Base-by-base conservation (phyloP, 306 rosid genomes). In the Trifolium dubium region DNA sequence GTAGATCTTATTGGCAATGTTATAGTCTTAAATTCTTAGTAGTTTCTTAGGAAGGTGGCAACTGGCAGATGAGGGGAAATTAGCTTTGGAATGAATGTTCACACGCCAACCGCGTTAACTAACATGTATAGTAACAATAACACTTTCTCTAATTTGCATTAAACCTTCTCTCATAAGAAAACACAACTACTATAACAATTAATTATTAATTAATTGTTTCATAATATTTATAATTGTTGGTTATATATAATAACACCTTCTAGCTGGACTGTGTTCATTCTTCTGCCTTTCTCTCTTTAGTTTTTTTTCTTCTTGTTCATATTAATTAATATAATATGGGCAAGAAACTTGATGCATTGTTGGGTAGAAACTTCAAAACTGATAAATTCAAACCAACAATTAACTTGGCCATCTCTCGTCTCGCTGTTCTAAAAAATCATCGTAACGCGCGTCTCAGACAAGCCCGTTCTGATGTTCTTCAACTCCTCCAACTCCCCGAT, bases 321-420 rank as follows among this genome's bases (percentile, higher is more conserved):
- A 4, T 10, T 54, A 10, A 32, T 7, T 10, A 15, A n/a, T 10
- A 3, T 37, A 11, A 71, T 30, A 90, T 93, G 98, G 92, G 96
- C 53, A 91, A 84, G 82, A 91, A 88, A 79, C 80, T 91, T 5
- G 85, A 89, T 72, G 90, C 97, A 58, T 58, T 91, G 65, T 68
- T 91, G 10, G 87, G 97, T 17, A 89, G 92, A 80, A 81, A 62
- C 78, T 80, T 83, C 82, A 89, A 83, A 82, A 47, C 86, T 71
- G 29, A 86, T 10, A 93, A 92, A 79, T 80, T 91, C 61, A 93
- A 69, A 50, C 83, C 94, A 41, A 59, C 69, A 6, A 50, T 88
- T 6, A 79, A 11, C 74, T 87, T 93, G 5, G 92, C 98, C 39
- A 65, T 88, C 68, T 88, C 98, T 31, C 97, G 98, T 74, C 85